Conservation (phyloP, 1,284 basidiomycete species). For the Heterobasidion irregulare region DNA sequence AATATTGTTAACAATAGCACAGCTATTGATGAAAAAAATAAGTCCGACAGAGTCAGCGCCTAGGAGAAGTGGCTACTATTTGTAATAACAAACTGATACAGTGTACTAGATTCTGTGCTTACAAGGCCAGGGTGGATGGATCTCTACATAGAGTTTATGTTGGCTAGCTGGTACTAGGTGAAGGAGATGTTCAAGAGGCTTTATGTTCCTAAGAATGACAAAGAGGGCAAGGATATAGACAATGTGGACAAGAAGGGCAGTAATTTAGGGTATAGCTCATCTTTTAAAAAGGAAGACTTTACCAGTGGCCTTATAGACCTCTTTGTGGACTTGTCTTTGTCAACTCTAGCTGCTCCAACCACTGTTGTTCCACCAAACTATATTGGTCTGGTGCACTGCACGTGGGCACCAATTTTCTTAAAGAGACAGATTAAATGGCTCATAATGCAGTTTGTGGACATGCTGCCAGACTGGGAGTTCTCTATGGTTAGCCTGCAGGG, state of each 20-base stretch:
- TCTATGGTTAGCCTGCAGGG: conserved; percentile 73
- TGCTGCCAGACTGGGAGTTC: conserved; percentile 55
- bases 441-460: conserved; percentile 47
- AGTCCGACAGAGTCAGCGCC: conserved; percentile 47
- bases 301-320: conserved; percentile 2
- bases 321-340: background rate
- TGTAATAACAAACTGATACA: conserved; percentile 69
- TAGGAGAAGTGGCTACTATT: conserved; percentile 72
- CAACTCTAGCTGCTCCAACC: background rate
- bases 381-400: conserved; percentile 23
- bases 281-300: conserved; percentile 1
- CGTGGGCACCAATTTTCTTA: conserved; percentile 25
- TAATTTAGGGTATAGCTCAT: conserved; percentile 7
- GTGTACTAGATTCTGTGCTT: conserved; percentile 62
- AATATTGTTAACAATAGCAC: conserved; percentile 12
- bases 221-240: background rate
- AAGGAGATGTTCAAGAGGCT: conserved; percentile 56
- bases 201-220: conserved; percentile 36
- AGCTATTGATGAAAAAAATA: conserved; percentile 10
- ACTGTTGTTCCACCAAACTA: conserved; percentile 7
- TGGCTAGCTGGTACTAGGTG: conserved; percentile 61
- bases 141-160: conserved; percentile 63
- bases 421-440: conserved; percentile 28
- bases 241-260: conserved; percentile 8
- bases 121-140: conserved; percentile 76